Conservation (phyloP, 345 rosid genomes). For the Populus alba region DNA sequence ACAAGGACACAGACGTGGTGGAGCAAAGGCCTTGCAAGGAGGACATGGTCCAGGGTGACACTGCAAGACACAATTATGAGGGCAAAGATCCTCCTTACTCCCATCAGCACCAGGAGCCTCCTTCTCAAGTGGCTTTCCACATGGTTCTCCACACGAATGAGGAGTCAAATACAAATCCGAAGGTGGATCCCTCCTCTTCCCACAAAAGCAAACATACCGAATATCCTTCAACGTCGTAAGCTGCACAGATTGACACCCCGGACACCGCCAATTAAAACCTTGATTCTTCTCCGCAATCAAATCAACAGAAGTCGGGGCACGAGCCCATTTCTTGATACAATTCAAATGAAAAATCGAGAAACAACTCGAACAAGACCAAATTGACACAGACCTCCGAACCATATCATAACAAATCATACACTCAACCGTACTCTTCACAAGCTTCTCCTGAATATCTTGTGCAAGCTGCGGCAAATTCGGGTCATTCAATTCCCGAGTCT, state of each 20-base stretch:
- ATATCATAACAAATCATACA: constrained; percentile 97
- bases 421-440: constrained; percentile 64
- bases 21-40: constrained; percentile 95
- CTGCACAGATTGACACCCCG: constrained; percentile 93
- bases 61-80: constrained; percentile 90
- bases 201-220: constrained; percentile 75
- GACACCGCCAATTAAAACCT: constrained; percentile 95
- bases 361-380: constrained; percentile 97
- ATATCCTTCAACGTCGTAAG: constrained; percentile 70
- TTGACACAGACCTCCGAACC: constrained; percentile 70
- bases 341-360: constrained; percentile 86
- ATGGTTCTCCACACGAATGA: constrained; percentile 95
- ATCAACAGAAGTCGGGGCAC: constrained; percentile 87
- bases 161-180: constrained; percentile 92
- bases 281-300: constrained; percentile 71
- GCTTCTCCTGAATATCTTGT: constrained; percentile 90
- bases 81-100: constrained; percentile 65
- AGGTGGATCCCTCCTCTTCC: constrained; percentile 81
- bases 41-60: constrained; percentile 99
- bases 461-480: constrained; percentile 78
- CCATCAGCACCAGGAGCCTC: constrained; percentile 31
- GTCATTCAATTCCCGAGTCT: constrained; percentile 39
- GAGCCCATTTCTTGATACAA: constrained; percentile 95
- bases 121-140: constrained; percentile 88
- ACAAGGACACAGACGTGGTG: constrained; percentile 74